Conservation (phyloP, 2,329 filamentous ascomycete species). For the Aspergillus niger region DNA sequence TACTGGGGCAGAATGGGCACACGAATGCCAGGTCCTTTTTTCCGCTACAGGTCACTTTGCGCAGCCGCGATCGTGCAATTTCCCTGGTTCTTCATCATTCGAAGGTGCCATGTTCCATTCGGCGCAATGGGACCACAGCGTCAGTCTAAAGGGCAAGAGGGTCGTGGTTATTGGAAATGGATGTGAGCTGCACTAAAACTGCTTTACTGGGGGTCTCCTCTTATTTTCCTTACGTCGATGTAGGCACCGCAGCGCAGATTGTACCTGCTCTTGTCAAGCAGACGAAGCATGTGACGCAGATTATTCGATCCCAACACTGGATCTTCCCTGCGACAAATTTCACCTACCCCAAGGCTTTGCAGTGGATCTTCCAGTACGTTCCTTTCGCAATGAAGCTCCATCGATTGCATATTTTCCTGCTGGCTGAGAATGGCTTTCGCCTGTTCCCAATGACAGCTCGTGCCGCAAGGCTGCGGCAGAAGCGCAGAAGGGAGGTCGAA, state of each 20-base stretch:
- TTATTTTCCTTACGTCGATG: neutral
- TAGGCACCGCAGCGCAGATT: constrained; percentile 31
- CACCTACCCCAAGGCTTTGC: constrained; percentile 50
- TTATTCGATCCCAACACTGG: constrained; percentile 61
- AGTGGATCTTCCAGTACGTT: constrained; percentile 50
- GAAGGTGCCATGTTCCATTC: constrained; percentile 30
- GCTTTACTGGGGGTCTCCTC: too few relatives aligned
- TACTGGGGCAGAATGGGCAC: constrained; percentile 26
- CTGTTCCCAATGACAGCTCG: constrained; percentile 45
- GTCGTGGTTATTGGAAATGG: constrained; percentile 34
- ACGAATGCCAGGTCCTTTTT: constrained; percentile 54
- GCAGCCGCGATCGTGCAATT: constrained; percentile 50
- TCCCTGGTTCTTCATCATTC: constrained; percentile 27
- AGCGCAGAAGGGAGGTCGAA: neutral
- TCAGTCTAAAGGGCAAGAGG: constrained; percentile 26
- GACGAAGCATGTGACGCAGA: constrained; percentile 57
- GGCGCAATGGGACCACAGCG: constrained; percentile 28
- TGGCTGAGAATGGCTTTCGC: constrained; percentile 25
- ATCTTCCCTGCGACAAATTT: constrained; percentile 49
- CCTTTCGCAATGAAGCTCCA: constrained; percentile 48
- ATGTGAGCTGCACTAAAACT: constrained; percentile 28
- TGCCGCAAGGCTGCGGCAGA: constrained; percentile 30
- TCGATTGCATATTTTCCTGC: constrained; percentile 39
- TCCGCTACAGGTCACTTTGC: constrained; percentile 57
- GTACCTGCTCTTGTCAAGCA: constrained; percentile 38